These are phyloP conservation scores for Fomitopsis serialis DNA, from an alignment of 768 basidiomycete genomes.

Conservation along the genomic window DNA sequence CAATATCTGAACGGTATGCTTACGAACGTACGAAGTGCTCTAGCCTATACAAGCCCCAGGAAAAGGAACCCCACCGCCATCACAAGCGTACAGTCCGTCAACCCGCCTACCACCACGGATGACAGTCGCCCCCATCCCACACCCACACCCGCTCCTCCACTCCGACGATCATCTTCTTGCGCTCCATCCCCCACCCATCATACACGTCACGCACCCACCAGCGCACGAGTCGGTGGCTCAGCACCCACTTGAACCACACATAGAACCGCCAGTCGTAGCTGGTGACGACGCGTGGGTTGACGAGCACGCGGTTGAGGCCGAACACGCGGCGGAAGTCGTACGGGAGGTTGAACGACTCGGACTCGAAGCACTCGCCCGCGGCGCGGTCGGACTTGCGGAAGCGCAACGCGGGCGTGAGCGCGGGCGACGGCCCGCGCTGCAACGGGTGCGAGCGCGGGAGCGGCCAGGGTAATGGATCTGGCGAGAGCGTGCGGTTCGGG, in stretches of 20 bases:
- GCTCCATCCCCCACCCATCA: constrained; percentile 33
- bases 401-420: constrained; percentile 25
- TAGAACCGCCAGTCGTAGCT: constrained; percentile 29
- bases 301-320: constrained; percentile 29
- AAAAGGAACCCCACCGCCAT: too few relatives aligned
- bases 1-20: too few relatives aligned
- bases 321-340: constrained; percentile 38
- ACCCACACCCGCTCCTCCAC: constrained; percentile 24
- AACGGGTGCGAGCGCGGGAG: constrained; percentile 26
- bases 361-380: constrained; percentile 29
- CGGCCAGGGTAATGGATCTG: constrained; percentile 21
- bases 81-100: too few relatives aligned
- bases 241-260: constrained; percentile 22
- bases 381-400: constrained; percentile 26
- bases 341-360: constrained; percentile 36
- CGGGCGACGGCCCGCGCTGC: constrained; percentile 23
- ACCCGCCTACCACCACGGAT: constrained; percentile 22
- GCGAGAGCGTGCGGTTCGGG: constrained; percentile 31
- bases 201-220: constrained; percentile 38
- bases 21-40: too few relatives aligned
- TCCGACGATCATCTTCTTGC: constrained; percentile 32
- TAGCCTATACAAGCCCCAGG: too few relatives aligned
- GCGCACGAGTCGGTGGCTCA: constrained; percentile 32
- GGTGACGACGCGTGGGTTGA: constrained; percentile 35
- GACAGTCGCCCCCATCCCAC: constrained; percentile 33